Conservation (phyloP, 2,329 filamentous ascomycete species). For the Emydomyces testavorans region DNA sequence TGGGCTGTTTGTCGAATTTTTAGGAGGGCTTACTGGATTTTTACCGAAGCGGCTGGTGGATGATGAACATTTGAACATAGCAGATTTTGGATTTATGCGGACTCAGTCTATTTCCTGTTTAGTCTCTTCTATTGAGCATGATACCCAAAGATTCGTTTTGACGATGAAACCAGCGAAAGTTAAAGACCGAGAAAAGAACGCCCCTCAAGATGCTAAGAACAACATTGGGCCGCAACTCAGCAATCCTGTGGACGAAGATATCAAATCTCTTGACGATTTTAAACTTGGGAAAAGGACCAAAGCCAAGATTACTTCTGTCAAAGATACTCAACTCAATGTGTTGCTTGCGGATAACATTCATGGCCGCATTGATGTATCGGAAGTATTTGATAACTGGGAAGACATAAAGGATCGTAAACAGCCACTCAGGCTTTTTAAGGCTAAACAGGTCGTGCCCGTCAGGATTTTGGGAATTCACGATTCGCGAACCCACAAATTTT, state of each 20-base stretch:
- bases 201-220: constrained; percentile 29
- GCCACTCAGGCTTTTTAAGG: constrained; percentile 63
- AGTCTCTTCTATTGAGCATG: constrained; percentile 60
- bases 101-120: constrained; percentile 63
- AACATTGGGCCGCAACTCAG: constrained; percentile 27
- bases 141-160: constrained; percentile 57
- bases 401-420: constrained; percentile 72
- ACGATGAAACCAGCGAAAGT: constrained; percentile 45
- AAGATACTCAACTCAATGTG: constrained; percentile 86
- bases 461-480: constrained; percentile 80
- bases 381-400: constrained; percentile 79
- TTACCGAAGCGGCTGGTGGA: constrained; percentile 68
- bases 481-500: constrained; percentile 76
- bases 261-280: constrained; percentile 60
- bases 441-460: constrained; percentile 59
- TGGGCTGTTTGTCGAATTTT: constrained; percentile 81
- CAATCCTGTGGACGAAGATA: constrained; percentile 54
- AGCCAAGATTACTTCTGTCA: constrained; percentile 70
- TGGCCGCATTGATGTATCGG: constrained; percentile 85
- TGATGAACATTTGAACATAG: constrained; percentile 53
- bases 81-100: constrained; percentile 67
- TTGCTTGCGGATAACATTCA: constrained; percentile 75
- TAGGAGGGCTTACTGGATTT: constrained; percentile 62
- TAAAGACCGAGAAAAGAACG: constrained; percentile 38
- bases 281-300: constrained; percentile 60